phyloP scores from a whole-genome alignment of 73 alveolate species.

The Paramecium bursaria region DNA sequence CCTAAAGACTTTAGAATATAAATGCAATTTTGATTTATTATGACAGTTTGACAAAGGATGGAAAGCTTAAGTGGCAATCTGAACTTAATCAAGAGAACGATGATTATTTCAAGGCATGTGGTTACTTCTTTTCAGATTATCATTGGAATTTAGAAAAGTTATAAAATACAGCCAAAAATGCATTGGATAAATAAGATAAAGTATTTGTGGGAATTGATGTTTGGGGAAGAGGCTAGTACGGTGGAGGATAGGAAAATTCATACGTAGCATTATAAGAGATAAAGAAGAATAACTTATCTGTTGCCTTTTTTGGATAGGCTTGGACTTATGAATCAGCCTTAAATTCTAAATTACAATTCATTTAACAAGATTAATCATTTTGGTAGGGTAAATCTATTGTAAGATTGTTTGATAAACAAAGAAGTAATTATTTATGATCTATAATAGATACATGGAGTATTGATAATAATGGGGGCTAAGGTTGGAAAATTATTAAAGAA shows the following conservation, averaged over 20 bases:
- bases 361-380: constrained; percentile 70
- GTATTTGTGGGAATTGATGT: constrained; percentile 79
- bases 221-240: constrained; percentile 86
- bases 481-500: constrained; percentile 63
- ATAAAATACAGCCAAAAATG: constrained; percentile 58
- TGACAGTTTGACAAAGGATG: constrained; percentile 75
- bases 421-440: background rate
- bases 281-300: constrained; percentile 53
- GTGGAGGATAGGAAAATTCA: constrained; percentile 79
- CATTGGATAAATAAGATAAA: constrained; percentile 54
- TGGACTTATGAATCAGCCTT: constrained; percentile 70
- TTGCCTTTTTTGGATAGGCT: constrained; percentile 81
- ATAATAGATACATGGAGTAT: constrained; percentile 36
- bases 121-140: constrained; percentile 80
- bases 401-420: constrained; percentile 60
- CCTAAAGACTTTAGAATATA: constrained; percentile 64
- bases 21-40: constrained; percentile 77
- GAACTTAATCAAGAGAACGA: constrained; percentile 68
- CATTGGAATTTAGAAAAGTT: constrained; percentile 72
- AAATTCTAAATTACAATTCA: constrained; percentile 38
- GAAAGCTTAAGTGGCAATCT: constrained; percentile 76
- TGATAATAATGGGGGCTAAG: constrained; percentile 44
- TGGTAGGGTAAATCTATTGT: constrained; percentile 75
- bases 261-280: constrained; percentile 75
- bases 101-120: constrained; percentile 66